Evolutionary conservation across 768 basidiomycete species (phyloP), one percentile per base, ranked within the genome.

Genomic region (Trametes maxima): DNA sequence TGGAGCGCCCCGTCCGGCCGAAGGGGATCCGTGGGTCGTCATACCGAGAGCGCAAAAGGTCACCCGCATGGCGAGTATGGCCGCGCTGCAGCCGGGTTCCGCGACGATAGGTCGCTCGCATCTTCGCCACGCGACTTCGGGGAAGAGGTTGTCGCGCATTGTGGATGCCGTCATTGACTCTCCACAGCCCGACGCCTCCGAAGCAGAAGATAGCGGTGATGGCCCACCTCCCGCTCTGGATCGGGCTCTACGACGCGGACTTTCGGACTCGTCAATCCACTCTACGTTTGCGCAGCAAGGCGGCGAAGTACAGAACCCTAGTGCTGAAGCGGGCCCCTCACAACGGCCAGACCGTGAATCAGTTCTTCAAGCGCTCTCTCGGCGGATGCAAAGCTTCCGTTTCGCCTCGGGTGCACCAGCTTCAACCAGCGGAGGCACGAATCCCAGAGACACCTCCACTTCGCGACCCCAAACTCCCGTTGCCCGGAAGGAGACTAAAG

Each of bases 251-350:
- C 82, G 89, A 28, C 83, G 95, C 55, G 94, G 94, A 2, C 74
- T 97, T 51, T 94, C 92, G 1, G 96, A 98, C 72, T 95, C 94
- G 0, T 95, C 93, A 1, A 94, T 98, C 62, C 91, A 87, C 63
- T 89, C 92, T 4, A 92, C 92, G 0, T 96, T 91, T 74, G 76
- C 86, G 61, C 79, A 75, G 56, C 83, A 89, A 49, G 77, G 73
- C 5, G 79, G 78, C n/a, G 75, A 77, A 33, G 22, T 25, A 33
- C 57, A 36, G 51, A 35, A 65, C 8, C 46, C 54, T 5, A 35
- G 40, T 13, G 37, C 46, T 12, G 35, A 33, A 11, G 22, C 57
- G 11, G 36, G 33, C 2, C 7, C 52, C 10, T 28, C 53, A 6
- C 54, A 62, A 21, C 62, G 54, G 22, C 59, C 62, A 6, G 65